Base-by-base conservation (phyloP, 129 eudicot species). In the Scalesia atractyloides region DNA sequence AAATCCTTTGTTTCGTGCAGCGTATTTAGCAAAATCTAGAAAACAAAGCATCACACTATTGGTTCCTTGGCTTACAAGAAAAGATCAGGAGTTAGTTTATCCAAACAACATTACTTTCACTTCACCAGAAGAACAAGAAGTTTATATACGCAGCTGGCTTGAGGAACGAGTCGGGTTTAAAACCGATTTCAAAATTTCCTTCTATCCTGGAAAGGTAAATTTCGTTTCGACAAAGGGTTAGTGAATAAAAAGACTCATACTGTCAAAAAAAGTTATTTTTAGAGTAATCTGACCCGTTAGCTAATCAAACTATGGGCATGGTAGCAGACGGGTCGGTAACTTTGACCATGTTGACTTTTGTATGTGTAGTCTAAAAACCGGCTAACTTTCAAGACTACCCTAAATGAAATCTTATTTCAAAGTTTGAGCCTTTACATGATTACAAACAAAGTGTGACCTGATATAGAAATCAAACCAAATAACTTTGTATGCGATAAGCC, bases 181-280 rank as follows among this genome's bases (percentile, higher is more conserved):
- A 81, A 73, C 97, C 1, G 91, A 94, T 78, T 94, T 94, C 66
- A 94, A 90, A 64, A 94, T 94, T 16, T 90, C 99, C 24, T 94
- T 94, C 82, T 94, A 94, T 65, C 99, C 99, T 3, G 99, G 99
- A 76, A 94, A 94, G 97, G 97, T 94, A 87, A 51, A 33, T 19
- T 71, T 36, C 15, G 13, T 36, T 59, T 56, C 15, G 20, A 4
- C 15, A 56, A 41, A 41, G 9, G 44, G 10, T 39, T 7, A 39
- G 9, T 41, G 46, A 1, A 8, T 41, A 41, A 41, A 41, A 41
- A 41, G 46, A 9, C 10, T 6, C 12, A 8, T 41, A 41, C 46
- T 41, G 9, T 41, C 46, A 41, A 41, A 41, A 41, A 41, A 1
- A 7, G 2, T 41, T 9, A 41, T 2, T 41, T 41, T 41, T 41